Evolutionary conservation across 2,329 filamentous ascomycete species (phyloP).

Genomic region (Fusarium scirpi): DNA sequence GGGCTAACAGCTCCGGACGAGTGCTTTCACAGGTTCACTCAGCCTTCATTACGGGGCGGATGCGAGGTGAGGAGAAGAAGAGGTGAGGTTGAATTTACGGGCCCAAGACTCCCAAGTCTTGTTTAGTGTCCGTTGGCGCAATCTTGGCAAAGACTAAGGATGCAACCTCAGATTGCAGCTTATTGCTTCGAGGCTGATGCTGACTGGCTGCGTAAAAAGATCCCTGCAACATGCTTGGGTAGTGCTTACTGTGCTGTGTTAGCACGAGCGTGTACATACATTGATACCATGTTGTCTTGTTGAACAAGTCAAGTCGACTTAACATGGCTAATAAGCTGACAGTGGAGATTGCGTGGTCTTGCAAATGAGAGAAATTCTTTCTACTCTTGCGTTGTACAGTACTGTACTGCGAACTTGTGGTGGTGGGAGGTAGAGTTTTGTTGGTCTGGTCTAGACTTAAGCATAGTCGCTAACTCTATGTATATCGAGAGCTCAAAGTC

Average conservation of each 20-base stretch:
- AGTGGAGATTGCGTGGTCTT: conserved; percentile 15
- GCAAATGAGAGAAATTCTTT: not conserved
- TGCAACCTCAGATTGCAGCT: conserved; percentile 32
- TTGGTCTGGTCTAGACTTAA: conserved; percentile 17
- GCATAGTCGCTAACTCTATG: conserved; percentile 30
- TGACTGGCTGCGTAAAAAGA: conserved; percentile 20
- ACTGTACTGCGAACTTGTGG: not conserved
- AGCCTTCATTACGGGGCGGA: conserved; percentile 15
- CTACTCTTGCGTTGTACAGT: not conserved
- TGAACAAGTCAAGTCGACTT: not conserved
- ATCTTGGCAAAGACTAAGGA: conserved; percentile 15
- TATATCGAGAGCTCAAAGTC: not conserved
- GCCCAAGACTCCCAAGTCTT: not conserved
- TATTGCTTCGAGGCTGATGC: conserved; percentile 36
- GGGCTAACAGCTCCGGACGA: conserved; percentile 14
- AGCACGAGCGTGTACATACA: not conserved
- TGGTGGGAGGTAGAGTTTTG: conserved; percentile 1
- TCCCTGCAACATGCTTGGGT: conserved; percentile 11
- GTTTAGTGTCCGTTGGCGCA: conserved; percentile 25
- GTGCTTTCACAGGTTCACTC: conserved; percentile 1
- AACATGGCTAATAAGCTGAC: conserved; percentile 29
- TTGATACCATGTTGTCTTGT: conserved; percentile 1
- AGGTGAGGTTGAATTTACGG: conserved; percentile 19
- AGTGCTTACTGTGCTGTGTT: conserved; percentile 33
- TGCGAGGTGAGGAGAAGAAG: not conserved